phyloP scores from a whole-genome alignment of 2,329 filamentous ascomycete genomes.

The Gremmenia infestans region DNA sequence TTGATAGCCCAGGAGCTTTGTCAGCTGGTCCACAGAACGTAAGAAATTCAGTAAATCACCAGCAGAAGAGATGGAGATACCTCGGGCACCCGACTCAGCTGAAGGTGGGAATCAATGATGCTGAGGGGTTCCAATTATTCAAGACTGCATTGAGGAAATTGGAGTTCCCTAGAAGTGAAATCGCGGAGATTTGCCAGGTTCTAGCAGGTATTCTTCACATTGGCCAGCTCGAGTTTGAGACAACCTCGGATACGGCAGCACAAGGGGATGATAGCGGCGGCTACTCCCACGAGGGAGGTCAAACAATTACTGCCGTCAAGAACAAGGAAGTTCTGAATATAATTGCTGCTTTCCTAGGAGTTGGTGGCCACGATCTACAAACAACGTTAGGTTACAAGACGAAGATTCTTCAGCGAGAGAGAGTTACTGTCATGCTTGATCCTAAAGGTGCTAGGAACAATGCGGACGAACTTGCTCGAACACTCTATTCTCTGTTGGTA shows the following conservation, averaged over 20 bases:
- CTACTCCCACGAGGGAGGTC: constrained; percentile 90
- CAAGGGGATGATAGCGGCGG: constrained; percentile 89
- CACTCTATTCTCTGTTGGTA: constrained; percentile 88
- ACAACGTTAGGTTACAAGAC: constrained; percentile 90
- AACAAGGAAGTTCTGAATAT: constrained; percentile 87
- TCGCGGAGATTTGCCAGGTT: constrained; percentile 95
- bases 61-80: constrained; percentile 89
- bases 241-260: constrained; percentile 70
- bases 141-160: constrained; percentile 92
- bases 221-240: constrained; percentile 91
- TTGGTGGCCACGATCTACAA: constrained; percentile 76
- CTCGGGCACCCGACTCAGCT: constrained; percentile 94
- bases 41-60: constrained; percentile 39
- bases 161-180: constrained; percentile 88
- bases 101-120: constrained; percentile 94
- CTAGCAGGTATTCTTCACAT: constrained; percentile 94
- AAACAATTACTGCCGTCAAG: constrained; percentile 79
- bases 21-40: constrained; percentile 41
- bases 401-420: constrained; percentile 91
- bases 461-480: constrained; percentile 89
- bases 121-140: constrained; percentile 94
- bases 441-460: constrained; percentile 84
- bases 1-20: constrained; percentile 38
- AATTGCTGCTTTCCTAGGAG: constrained; percentile 90
- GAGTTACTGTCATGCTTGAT: constrained; percentile 98